These are phyloP conservation scores for Phytophthora sp. DNA, from an alignment of 352 stramenopile genomes.

Conservation along the genomic window DNA sequence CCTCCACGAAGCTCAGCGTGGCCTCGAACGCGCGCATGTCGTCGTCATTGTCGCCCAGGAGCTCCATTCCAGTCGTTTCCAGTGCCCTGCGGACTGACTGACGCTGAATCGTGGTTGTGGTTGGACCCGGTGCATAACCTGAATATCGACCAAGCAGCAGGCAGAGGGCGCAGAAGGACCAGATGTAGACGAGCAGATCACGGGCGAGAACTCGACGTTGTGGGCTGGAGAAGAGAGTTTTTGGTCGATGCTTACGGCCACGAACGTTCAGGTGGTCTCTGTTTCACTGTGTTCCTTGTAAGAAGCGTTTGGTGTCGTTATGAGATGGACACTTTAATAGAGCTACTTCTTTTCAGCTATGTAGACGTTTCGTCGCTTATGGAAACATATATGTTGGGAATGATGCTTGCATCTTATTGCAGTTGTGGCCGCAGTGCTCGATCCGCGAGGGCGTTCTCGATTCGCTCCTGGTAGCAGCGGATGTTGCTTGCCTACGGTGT, in stretches of 20 bases:
- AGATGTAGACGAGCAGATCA: neutral
- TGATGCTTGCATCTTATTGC: too few species aligned
- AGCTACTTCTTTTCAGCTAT: too few species aligned
- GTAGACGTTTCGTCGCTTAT: too few species aligned
- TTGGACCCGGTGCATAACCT: neutral
- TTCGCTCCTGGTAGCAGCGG: slow-evolving; percentile 38
- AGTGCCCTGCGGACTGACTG: slow-evolving; percentile 1
- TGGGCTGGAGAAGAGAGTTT: neutral
- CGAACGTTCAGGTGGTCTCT: too few species aligned
- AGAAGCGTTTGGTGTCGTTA: too few species aligned
- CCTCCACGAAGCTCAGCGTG: slow-evolving; percentile 37
- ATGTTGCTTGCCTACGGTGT: slow-evolving; percentile 37
- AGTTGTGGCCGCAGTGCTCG: too few species aligned
- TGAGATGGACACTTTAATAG: too few species aligned
- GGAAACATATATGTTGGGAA: too few species aligned
- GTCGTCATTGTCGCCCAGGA: slow-evolving; percentile 23
- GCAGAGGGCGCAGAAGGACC: neutral
- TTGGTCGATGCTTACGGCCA: neutral
- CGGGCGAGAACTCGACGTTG: too few species aligned
- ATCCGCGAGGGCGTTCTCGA: slow-evolving; percentile 43
- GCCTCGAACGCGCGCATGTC: slow-evolving; percentile 36
- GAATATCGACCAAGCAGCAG: slow-evolving; percentile 2
- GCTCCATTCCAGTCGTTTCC: slow-evolving; percentile 32
- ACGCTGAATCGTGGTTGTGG: slow-evolving; percentile 24
- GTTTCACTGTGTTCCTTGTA: too few species aligned